Base-by-base conservation (phyloP, 257 asterid species). In the Salvia hispanica region DNA sequence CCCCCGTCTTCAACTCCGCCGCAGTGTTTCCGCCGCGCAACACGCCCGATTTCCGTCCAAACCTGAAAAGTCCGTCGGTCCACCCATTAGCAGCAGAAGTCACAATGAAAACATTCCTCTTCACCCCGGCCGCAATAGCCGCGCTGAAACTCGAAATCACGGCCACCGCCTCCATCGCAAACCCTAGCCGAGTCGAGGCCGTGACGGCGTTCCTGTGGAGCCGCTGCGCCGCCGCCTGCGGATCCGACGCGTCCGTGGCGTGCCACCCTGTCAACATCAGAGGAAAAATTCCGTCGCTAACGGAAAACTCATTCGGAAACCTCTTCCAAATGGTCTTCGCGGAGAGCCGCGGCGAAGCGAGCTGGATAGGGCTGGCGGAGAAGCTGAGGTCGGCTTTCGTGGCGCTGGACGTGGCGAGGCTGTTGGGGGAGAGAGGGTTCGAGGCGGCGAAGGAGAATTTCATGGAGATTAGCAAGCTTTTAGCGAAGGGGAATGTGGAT, bases 281-380 rank as follows among this genome's bases (percentile, higher is more conserved):
- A 64, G 75, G 84, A n/a, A 71, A 64, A 42, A 65, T 65, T 13
- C 76, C 84, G 1, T 9, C 12, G 1, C 7, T 86, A 46, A 62
- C 79, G 0, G 83, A 84, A 52, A 50, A 54, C 77, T 83, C 88
- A 0, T 88, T 88, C 28, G 94, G 96, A 0, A 88, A 88, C n/a
- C 45, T 82, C 8, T 88, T 82, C 16, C 92, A 86, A 51, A 71
- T 84, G 86, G 55, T 76, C 5, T 58, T 66, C 1, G 83, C 79
- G 0, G 63, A 71, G 5, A 58, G 72, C 2, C 57, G 1, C 0
- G 88, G 76, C 0, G 74, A 13, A 7, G 65, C 72, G 0, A 61
- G 76, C 43, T 84, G 89, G 91, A 64, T 58, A 5, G 14, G 31
- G 1, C 40, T 86, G 66, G 86, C 57, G 39, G 80, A 50, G 62